phyloP scores from a whole-genome alignment of 306 rosid genomes.

The Acacia acuminata region DNA sequence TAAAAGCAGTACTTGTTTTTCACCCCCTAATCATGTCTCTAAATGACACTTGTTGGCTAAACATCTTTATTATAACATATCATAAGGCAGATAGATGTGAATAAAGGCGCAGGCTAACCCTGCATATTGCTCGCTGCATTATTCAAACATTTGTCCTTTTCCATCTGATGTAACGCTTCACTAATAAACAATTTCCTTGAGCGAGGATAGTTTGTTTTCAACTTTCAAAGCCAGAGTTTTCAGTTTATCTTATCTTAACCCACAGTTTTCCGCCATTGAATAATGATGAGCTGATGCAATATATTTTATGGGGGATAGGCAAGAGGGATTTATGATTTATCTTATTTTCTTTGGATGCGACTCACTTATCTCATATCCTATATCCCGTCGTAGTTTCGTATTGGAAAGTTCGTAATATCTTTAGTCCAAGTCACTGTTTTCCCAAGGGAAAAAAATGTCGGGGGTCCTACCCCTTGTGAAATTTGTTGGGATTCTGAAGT shows the following conservation, averaged over 20 bases:
- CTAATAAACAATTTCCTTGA: conserved; percentile 9
- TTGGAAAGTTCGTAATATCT: neutral
- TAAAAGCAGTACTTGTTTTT: neutral
- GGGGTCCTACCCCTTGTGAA: conserved; percentile 10
- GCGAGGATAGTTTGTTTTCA: neutral
- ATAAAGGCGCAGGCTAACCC: neutral
- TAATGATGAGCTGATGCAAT: neutral
- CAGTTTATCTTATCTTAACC: neutral
- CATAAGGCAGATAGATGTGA: neutral
- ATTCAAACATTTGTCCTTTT: conserved; percentile 8
- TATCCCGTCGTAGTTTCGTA: neutral
- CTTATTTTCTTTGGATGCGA: neutral
- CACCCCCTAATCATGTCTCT: conserved; percentile 19
- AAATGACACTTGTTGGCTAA: neutral
- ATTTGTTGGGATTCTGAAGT: neutral
- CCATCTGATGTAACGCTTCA: conserved; percentile 13
- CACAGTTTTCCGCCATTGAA: neutral
- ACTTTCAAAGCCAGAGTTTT: neutral
- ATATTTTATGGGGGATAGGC: too few relatives aligned
- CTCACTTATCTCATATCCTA: neutral
- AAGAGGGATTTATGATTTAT: too few relatives aligned
- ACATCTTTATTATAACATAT: neutral
- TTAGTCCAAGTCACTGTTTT: neutral
- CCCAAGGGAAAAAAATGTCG: neutral
- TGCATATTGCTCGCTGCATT: neutral